phyloP scores from a whole-genome alignment of 106 monocot genomes.

The Vanilla planifolia region DNA sequence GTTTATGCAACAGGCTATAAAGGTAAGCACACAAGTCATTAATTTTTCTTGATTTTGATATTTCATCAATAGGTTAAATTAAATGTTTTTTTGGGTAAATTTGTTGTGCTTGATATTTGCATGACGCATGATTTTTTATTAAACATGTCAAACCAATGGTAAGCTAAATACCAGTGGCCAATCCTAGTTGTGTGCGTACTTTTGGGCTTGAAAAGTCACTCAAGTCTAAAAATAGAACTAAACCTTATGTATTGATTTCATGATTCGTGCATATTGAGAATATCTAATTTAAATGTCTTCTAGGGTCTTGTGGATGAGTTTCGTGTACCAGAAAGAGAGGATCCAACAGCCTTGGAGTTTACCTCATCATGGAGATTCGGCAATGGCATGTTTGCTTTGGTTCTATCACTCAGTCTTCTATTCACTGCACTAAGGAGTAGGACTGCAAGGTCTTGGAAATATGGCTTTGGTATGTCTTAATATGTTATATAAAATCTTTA shows the following conservation, averaged over 20 bases:
- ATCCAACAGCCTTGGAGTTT: conserved; percentile 22
- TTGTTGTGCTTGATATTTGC: neutral
- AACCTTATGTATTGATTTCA: too few species aligned
- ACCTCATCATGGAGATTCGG: conserved; percentile 44
- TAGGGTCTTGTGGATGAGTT: conserved; percentile 64
- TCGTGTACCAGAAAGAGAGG: conserved; percentile 42
- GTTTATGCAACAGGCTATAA: conserved; percentile 70
- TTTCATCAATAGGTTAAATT: too few species aligned
- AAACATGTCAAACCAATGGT: too few species aligned
- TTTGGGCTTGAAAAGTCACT: too few species aligned
- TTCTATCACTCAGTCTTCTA: conserved; percentile 67
- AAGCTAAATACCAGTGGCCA: too few species aligned
- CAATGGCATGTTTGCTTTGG: conserved; percentile 90
- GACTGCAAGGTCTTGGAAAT: conserved; percentile 58
- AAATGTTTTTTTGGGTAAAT: too few species aligned
- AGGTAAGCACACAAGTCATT: conserved; percentile 17
- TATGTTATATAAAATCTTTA: neutral
- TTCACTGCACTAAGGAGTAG: conserved; percentile 49
- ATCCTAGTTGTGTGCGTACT: too few species aligned
- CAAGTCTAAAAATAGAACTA: too few species aligned
- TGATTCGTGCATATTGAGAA: neutral
- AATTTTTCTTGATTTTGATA: neutral
- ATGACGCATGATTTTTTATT: neutral
- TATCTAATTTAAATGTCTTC: neutral
- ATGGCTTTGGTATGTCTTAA: conserved; percentile 42